Base-by-base conservation (phyloP, 768 basidiomycete genomes). In the Tulasnella sp. region DNA sequence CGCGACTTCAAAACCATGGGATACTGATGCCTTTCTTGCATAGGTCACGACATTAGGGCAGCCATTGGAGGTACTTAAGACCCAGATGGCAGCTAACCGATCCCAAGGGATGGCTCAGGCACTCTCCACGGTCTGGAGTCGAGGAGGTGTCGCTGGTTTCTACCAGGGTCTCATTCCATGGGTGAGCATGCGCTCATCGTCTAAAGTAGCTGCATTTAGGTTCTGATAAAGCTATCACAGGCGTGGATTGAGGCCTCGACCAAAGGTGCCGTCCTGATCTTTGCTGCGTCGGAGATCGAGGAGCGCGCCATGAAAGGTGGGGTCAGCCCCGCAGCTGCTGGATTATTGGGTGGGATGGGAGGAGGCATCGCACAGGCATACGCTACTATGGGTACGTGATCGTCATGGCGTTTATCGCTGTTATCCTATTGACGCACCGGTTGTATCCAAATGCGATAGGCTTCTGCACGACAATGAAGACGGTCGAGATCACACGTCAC, bases 171-270 rank as follows among this genome's bases (percentile, higher is more conserved):
- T 99, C 62, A 98, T 98, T 69, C 96, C 96, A 68, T 99, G 96
- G 94, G 92, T 92, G 66, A 62, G 83, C n/a, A n/a, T n/a, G 42
- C 53, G 27, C 44, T 59, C 15, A 30, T 25, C 1, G 61, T 42
- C 46, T 50, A 8, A 24, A 57, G 10, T 15, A 43, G 29, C 27
- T 19, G 17, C 42, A 22, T 22, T 7, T 22, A n/a, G 11, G 48
- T 59, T 49, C 53, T 49, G 19, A 12, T 55, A 42, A 62, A 53
- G 56, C 46, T 38, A 48, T 53, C 31, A 42, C 49, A 96, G 92
- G 96, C 96, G 38, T 98, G 96, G 96, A 94, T 99, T 66, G 96
- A 99, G 71, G 96, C 96, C 9, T 96, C 93, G 3, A 98, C 96
- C 0, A 99, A 99, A 70, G 96, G 96, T 53, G 96, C 80, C 57